These are phyloP conservation scores for Cystoisospora suis DNA, from an alignment of 169 alveolate genomes.

Conservation along the genomic window DNA sequence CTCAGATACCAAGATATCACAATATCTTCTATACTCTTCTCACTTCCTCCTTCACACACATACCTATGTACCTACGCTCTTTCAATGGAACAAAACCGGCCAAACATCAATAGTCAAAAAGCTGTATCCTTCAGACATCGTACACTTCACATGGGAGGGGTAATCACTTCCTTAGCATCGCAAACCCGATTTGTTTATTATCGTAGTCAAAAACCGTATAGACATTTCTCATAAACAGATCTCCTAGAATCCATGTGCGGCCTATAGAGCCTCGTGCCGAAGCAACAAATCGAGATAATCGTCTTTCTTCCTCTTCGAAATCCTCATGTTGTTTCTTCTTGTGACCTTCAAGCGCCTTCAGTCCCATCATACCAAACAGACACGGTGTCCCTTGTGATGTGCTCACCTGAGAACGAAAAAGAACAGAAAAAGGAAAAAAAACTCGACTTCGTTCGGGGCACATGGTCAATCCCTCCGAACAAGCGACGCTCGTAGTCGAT, in stretches of 20 bases:
- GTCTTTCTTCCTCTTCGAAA: not conserved
- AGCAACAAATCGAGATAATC: not conserved
- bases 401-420: not conserved
- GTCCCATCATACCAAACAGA: conserved; percentile 65
- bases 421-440: not conserved
- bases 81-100: too few species aligned
- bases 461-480: too few species aligned
- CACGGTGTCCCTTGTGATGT: conserved; percentile 59
- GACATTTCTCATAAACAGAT: conserved; percentile 78
- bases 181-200: conserved; percentile 80
- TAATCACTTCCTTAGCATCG: conserved; percentile 67
- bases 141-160: too few species aligned
- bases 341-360: not conserved
- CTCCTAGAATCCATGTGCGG: conserved; percentile 85
- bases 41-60: too few species aligned
- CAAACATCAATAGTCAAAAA: too few species aligned
- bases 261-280: conserved; percentile 55
- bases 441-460: too few species aligned
- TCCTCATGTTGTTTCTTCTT: not conserved
- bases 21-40: too few species aligned
- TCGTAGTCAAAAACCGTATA: conserved; percentile 83
- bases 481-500: too few species aligned
- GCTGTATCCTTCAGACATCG: too few species aligned
- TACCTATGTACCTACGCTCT: too few species aligned
- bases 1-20: too few species aligned